Percentiles rank a stretch among this genome's conserved stretches.
Evolutionary conservation across 2,329 filamentous ascomycete species (phyloP).

Genomic region (Ilyonectria sp.): DNA sequence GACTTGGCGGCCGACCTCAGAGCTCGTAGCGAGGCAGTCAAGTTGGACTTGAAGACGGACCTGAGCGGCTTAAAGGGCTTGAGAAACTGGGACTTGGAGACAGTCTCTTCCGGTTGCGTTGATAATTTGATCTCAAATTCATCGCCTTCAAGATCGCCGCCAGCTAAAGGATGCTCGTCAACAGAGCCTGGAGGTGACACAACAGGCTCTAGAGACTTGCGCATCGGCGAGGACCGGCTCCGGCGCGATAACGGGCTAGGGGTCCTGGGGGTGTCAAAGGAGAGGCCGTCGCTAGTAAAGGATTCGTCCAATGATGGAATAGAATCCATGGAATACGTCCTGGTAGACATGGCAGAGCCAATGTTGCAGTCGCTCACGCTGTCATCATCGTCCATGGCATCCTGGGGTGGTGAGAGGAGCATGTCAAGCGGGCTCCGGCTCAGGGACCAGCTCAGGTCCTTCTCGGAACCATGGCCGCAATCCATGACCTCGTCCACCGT

Average conservation of each 20-base stretch:
- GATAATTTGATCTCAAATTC: constrained; percentile 68
- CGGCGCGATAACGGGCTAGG: constrained; percentile 52
- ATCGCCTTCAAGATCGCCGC: constrained; percentile 43
- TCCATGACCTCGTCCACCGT: constrained; percentile 71
- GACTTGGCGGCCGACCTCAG: constrained; percentile 76
- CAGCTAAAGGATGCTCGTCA: constrained; percentile 67
- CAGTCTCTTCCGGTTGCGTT: constrained; percentile 53
- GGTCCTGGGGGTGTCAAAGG: constrained; percentile 64
- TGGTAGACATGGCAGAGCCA: constrained; percentile 67
- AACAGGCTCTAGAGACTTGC: constrained; percentile 68
- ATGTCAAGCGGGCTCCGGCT: constrained; percentile 71
- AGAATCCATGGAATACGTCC: constrained; percentile 73
- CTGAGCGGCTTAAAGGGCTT: constrained; percentile 65
- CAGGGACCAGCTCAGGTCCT: constrained; percentile 70
- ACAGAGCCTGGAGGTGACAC: constrained; percentile 68
- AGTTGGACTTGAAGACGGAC: constrained; percentile 77
- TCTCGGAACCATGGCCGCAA: constrained; percentile 69
- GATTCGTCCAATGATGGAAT: constrained; percentile 73
- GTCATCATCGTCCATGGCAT: constrained; percentile 65
- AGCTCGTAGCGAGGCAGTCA: constrained; percentile 77
- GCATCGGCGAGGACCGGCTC: constrained; percentile 57
- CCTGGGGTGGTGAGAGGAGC: constrained; percentile 73
- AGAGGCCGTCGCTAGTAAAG: constrained; percentile 64
- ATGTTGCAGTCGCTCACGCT: constrained; percentile 67
- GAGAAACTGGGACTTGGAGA: constrained; percentile 53